Percentiles rank a stretch among this genome's conserved stretches.
Conservation (phyloP, 805 yeast genomes). For the Candida xiaguanensis region DNA sequence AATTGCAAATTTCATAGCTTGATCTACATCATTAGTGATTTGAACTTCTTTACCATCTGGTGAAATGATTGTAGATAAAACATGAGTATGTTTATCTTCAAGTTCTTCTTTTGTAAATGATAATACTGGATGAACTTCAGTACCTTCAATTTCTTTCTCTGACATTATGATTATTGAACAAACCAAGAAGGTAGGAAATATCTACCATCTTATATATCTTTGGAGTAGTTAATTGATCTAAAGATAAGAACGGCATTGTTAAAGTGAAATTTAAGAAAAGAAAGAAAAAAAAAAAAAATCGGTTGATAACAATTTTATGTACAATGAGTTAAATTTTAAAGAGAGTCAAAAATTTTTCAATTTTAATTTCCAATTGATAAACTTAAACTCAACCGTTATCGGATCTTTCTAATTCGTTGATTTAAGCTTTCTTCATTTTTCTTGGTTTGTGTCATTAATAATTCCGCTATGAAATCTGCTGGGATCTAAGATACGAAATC, state of each 20-base stretch:
- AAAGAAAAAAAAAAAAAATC: neutral
- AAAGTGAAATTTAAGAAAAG: too few relatives aligned
- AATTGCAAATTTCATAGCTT: constrained; percentile 33
- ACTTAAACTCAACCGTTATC: too few relatives aligned
- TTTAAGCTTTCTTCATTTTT: neutral
- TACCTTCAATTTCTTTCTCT: neutral
- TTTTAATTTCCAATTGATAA: too few relatives aligned
- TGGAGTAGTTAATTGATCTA: too few relatives aligned
- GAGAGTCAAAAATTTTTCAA: too few relatives aligned
- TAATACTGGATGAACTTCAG: constrained; percentile 3
- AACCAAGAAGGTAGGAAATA: too few relatives aligned
- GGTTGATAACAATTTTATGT: neutral
- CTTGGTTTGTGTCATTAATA: neutral
- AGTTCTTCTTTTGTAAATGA: constrained; percentile 9
- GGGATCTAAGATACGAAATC: neutral
- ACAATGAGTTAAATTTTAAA: neutral
- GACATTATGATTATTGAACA: neutral
- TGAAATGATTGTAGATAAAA: constrained; percentile 13
- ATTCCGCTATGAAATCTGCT: neutral
- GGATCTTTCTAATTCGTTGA: neutral
- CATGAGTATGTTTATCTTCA: constrained; percentile 4
- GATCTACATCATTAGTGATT: constrained; percentile 35
- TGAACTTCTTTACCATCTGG: constrained; percentile 21
- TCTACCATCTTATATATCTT: neutral
- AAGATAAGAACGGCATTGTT: neutral